phyloP scores from a whole-genome alignment of 2,329 filamentous ascomycete genomes.

The Trichoderma semiorbis region DNA sequence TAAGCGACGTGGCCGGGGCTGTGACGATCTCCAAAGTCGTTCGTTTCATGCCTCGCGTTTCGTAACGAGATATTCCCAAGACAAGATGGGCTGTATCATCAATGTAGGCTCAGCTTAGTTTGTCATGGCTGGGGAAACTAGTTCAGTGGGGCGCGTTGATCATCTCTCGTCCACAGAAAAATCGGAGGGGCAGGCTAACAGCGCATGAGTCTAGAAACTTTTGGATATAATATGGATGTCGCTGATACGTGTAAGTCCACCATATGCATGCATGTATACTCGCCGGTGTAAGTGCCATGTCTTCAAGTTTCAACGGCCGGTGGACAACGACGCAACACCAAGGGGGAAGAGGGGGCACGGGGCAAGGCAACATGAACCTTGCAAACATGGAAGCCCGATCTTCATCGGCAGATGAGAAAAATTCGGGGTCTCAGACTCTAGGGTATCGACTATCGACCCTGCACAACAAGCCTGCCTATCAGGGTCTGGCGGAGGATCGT shows the following conservation, averaged over 20 bases:
- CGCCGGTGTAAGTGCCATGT: background rate
- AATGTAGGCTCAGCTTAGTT: background rate
- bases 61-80: background rate
- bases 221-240: background rate
- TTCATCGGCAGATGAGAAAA: slow-evolving; percentile 10
- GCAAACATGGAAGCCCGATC: background rate
- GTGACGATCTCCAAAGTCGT: background rate
- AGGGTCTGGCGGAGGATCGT: slow-evolving; percentile 8
- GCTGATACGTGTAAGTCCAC: background rate
- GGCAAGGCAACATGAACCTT: background rate
- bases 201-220: slow-evolving; percentile 9
- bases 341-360: background rate
- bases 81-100: background rate
- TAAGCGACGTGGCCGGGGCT: background rate
- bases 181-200: slow-evolving; percentile 1
- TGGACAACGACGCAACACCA: background rate
- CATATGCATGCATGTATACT: background rate
- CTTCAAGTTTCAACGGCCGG: background rate
- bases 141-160: slow-evolving; percentile 11
- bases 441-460: background rate
- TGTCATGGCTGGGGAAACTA: slow-evolving; percentile 5
- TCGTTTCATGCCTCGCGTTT: background rate
- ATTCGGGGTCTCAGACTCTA: slow-evolving; percentile 7
- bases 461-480: background rate
- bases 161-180: background rate